Base-by-base conservation (phyloP, 2,329 filamentous ascomycete genomes). In the Claviceps cyperi region DNA sequence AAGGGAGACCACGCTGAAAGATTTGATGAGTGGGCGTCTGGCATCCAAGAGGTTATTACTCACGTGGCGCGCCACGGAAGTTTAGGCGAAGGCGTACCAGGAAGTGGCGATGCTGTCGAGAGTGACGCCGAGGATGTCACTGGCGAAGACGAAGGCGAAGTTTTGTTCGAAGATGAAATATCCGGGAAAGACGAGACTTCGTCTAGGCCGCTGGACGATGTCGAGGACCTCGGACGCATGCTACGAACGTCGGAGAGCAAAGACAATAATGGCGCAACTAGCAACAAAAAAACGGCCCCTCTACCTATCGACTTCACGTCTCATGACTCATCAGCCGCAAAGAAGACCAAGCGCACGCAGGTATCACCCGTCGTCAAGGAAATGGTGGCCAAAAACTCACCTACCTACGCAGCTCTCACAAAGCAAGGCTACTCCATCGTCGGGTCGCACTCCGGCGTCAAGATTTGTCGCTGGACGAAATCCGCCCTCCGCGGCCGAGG, bases 381-480 rank as follows among this genome's bases (percentile, higher is more conserved):
- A 62, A 98, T 98, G 92, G 92, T 97, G 0, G 88, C 92, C 8
- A 85, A 83, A 55, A 81, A 81, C 53, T 95, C 91, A 1, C 91
- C 92, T 0, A 97, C 92, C 0, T 89, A 94, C 61, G 76, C 81
- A 13, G 79, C 91, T 17, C 77, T 97, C 43, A 97, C 91, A 1
- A 98, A 97, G 64, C 91, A 98, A 72, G 91, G 91, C 24, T 97
- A 97, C 64, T 83, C 86, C 1, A 96, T 97, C 52, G 85, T 98
- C 38, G 92, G 92, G 49, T 91, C 87, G 0, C 92, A 97, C 68
- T 94, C 88, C 0, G 91, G 91, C 32, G 91, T 97, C 56, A 97
- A 97, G 68, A 95, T 96, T 59, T 98, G 91, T 64, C 86, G 92
- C 35, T 98, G 91, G 91, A 97, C 92, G 9, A 98, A 98, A 68